Evolutionary conservation across 345 rosid species (phyloP).

Genomic region (Hirschfeldia incana): DNA sequence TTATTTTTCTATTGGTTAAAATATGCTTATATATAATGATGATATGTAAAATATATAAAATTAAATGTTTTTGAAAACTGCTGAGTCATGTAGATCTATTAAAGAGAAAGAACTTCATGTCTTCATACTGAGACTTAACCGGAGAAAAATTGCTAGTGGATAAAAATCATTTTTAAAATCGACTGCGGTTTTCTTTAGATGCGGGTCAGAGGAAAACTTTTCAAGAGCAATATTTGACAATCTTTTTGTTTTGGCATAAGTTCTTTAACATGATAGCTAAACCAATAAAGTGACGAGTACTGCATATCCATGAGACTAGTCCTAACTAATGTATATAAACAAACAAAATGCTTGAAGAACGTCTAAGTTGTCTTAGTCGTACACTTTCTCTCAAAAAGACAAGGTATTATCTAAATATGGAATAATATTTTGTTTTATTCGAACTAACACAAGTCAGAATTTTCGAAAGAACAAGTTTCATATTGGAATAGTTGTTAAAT

Average conservation of each 20-base stretch:
- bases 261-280: neutral
- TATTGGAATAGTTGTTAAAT: neutral
- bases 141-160: no score
- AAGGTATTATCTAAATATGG: neutral
- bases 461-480: neutral
- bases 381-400: neutral
- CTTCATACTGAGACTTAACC: no score
- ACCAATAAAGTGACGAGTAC: neutral
- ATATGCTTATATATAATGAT: no score
- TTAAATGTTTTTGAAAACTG: no score
- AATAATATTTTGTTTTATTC: neutral
- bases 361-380: neutral
- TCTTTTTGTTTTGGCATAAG: neutral
- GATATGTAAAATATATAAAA: no score
- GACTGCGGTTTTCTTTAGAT: no score
- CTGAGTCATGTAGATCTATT: no score
- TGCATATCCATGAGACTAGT: neutral
- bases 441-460: neutral
- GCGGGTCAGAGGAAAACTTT: no score
- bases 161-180: no score
- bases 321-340: neutral
- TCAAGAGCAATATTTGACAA: no score
- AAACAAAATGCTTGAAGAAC: neutral
- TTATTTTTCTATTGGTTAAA: no score
- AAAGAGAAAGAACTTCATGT: no score